Base-by-base conservation (phyloP, 352 stramenopile genomes). In the Pythium guiyangense region DNA sequence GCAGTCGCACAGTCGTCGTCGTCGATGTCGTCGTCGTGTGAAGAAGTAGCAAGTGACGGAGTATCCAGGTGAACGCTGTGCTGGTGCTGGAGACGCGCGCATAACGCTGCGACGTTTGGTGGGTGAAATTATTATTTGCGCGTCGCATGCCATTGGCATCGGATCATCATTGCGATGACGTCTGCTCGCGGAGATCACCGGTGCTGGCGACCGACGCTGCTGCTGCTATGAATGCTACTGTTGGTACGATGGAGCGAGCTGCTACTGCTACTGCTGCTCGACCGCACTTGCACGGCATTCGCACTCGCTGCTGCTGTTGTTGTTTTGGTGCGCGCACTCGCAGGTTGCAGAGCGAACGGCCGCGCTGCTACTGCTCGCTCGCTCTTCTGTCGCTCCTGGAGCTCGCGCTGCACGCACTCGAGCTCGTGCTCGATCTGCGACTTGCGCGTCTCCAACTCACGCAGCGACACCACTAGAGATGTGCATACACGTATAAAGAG, bases 371-470 rank as follows among this genome's bases (percentile, higher is more conserved):
- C 43, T 26, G 45, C 3, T 29, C 11, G 4, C 6, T 5, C 29
- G 31, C 6, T 44, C 14, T 47, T 43, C 25, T 66, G 40, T 6
- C 60, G 60, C 39, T 62, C 45, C 22, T 49, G 31, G 2, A 64
- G 61, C 56, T 64, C 57, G 5, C 14, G 39, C 25, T 64, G 57
- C 45, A 68, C 56, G 39, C 50, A 44, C 49, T 68, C 49, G 37
- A 65, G 62, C 52, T 68, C 56, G 20, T 42, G 48, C 26, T 61
- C 50, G 49, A 89, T 89, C 50, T 83, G 63, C n/a, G 45, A 62
- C 54, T 87, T 89, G 48, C 74, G 76, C 22, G 61, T 55, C 55
- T 89, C 79, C 25, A 89, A 57, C 12, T 82, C 74, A 0, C 70
- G 70, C 29, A 89, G 58, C 11, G 76, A 89, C 12, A 70, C 66